A percentile compares a stretch with the other conserved stretches of the same genome.
phyloP scores from a whole-genome alignment of 139 green algal genomes.

The Asterochloris sp. region DNA sequence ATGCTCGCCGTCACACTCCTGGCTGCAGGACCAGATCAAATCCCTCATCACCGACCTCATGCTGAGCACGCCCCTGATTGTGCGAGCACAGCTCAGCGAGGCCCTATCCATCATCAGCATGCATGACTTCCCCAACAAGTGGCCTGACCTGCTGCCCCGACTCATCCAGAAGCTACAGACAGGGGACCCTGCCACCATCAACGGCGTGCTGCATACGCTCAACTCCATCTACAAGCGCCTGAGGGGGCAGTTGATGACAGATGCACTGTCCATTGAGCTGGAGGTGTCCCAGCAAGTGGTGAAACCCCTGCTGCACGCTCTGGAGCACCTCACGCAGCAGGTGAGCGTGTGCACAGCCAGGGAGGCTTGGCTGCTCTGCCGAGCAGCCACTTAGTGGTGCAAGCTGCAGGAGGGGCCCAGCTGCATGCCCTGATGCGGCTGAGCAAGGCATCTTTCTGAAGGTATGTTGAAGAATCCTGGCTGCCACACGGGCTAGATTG shows the following conservation, averaged over 20 bases:
- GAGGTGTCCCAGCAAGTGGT: constrained; percentile 81
- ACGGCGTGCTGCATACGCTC: constrained; percentile 83
- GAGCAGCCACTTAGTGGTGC: too few species aligned
- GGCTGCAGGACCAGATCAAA: constrained; percentile 83
- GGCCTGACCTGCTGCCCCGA: constrained; percentile 86
- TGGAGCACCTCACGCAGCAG: constrained; percentile 34
- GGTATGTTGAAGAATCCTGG: too few species aligned
- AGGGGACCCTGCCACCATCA: constrained; percentile 39
- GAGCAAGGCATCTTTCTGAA: too few species aligned
- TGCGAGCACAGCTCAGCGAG: constrained; percentile 87
- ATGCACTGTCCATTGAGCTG: constrained; percentile 63
- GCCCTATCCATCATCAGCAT: constrained; percentile 87
- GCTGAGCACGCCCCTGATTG: constrained; percentile 70
- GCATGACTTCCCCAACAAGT: constrained; percentile 89
- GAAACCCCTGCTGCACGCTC: constrained; percentile 48
- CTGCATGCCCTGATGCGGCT: too few species aligned
- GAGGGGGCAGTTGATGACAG: constrained; percentile 56
- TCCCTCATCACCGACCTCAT: constrained; percentile 81
- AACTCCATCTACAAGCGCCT: constrained; percentile 95
- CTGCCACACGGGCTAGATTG: too few species aligned
- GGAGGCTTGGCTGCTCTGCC: too few species aligned
- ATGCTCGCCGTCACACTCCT: neutral
- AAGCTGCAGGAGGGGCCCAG: too few species aligned
- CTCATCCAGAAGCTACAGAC: constrained; percentile 70
- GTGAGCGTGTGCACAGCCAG: neutral